Evolutionary conservation across 805 yeast genomes (phyloP).

Genomic region (Blastobotrys terrestris): DNA sequence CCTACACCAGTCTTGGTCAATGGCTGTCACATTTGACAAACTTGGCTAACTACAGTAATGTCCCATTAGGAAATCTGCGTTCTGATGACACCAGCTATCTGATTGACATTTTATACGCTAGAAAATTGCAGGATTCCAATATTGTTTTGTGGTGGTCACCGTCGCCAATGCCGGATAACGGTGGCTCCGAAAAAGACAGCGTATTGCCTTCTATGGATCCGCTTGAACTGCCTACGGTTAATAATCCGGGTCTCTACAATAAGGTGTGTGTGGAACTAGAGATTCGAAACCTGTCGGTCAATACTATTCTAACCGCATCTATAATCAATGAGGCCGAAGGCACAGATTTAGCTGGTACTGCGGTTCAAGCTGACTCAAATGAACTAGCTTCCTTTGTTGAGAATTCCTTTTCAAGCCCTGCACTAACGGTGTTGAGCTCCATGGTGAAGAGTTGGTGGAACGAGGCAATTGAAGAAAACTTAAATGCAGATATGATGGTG

Average conservation of each 20-base stretch:
- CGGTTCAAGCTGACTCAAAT: slow-evolving; percentile 22
- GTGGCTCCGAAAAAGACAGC: slow-evolving; percentile 67
- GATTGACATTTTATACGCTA: slow-evolving; percentile 82
- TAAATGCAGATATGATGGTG: slow-evolving; percentile 76
- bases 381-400: slow-evolving; percentile 50
- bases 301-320: slow-evolving; percentile 80
- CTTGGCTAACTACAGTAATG: slow-evolving; percentile 63
- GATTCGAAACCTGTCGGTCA: slow-evolving; percentile 72
- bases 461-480: slow-evolving; percentile 61
- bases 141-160: slow-evolving; percentile 94
- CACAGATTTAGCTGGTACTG: slow-evolving; percentile 56
- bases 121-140: slow-evolving; percentile 57
- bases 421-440: slow-evolving; percentile 61
- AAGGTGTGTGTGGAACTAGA: slow-evolving; percentile 74
- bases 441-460: slow-evolving; percentile 94
- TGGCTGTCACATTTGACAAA: slow-evolving; percentile 64
- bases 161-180: slow-evolving; percentile 72
- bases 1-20: slow-evolving; percentile 63
- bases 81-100: slow-evolving; percentile 71
- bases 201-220: slow-evolving; percentile 46
- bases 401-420: slow-evolving; percentile 74
- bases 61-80: slow-evolving; percentile 82
- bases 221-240: slow-evolving; percentile 63
- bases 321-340: slow-evolving; percentile 86
- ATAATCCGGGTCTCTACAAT: slow-evolving; percentile 71